These are phyloP conservation scores for Camellia granthamiana DNA, from an alignment of 148 eudicot genomes.

Conservation along the genomic window DNA sequence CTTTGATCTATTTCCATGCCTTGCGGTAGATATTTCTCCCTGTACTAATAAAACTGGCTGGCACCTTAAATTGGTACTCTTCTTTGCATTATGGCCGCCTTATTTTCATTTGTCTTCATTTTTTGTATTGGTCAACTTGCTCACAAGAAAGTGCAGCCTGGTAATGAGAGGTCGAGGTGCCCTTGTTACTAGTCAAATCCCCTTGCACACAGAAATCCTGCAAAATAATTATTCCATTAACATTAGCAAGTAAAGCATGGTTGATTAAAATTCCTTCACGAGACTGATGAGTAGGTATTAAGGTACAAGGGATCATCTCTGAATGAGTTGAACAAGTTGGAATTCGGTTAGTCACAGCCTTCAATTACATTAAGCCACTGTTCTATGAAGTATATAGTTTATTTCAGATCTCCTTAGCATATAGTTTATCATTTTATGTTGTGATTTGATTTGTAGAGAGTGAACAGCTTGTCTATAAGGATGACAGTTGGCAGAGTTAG, in stretches of 20 bases:
- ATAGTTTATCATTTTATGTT: neutral
- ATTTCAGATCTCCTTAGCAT: no score
- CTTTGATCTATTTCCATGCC: constrained; percentile 10
- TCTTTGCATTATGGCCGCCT: constrained; percentile 2
- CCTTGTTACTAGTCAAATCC: constrained; percentile 60
- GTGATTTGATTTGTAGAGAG: constrained; percentile 1
- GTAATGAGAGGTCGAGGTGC: constrained; percentile 65
- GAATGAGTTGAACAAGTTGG: neutral
- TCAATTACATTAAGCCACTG: neutral
- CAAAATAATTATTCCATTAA: neutral
- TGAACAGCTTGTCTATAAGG: neutral
- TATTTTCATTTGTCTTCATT: constrained; percentile 25
- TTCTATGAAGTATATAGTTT: neutral
- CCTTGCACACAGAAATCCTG: constrained; percentile 76
- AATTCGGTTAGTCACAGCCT: neutral
- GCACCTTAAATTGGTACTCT: constrained; percentile 7
- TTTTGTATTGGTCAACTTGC: constrained; percentile 43
- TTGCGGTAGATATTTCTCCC: neutral
- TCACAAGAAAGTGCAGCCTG: constrained; percentile 65
- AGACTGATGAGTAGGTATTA: no score
- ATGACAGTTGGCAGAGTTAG: neutral
- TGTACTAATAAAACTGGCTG: neutral
- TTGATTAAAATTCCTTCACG: neutral
- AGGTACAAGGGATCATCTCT: neutral
- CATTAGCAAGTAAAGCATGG: constrained; percentile 10